phyloP scores from a whole-genome alignment of 2,329 filamentous ascomycete species.

The Botryosphaeria dothidea region DNA sequence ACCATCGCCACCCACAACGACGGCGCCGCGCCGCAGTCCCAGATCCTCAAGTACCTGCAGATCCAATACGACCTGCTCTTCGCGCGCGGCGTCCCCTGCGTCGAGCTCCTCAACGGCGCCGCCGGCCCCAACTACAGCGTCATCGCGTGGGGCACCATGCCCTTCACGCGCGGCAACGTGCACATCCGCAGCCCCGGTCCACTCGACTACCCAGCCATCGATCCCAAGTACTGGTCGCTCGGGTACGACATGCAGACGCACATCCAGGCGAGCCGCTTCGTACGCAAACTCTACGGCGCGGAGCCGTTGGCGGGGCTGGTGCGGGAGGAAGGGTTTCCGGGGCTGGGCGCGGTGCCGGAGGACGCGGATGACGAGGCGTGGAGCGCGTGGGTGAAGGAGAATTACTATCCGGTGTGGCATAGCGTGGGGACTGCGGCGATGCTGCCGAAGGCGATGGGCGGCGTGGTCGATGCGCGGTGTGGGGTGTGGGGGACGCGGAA shows the following conservation, averaged over 20 bases:
- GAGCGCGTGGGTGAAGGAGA: constrained; percentile 23
- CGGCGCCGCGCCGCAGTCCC: background rate
- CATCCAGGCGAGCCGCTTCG: constrained; percentile 30
- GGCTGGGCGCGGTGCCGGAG: constrained; percentile 25
- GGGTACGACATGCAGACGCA: constrained; percentile 45
- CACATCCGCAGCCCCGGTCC: constrained; percentile 42
- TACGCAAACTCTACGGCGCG: constrained; percentile 32
- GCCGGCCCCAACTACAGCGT: background rate
- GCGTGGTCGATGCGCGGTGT: constrained; percentile 27
- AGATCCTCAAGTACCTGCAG: constrained; percentile 26
- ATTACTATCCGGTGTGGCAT: constrained; percentile 32
- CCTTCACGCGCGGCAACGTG: constrained; percentile 35
- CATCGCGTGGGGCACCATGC: background rate
- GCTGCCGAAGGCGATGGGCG: constrained; percentile 33
- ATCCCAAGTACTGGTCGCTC: constrained; percentile 45
- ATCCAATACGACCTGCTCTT: constrained; percentile 42
- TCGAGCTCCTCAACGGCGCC: background rate
- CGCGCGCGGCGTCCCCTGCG: constrained; percentile 38
- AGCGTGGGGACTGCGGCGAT: constrained; percentile 33
- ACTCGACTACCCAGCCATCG: constrained; percentile 40
- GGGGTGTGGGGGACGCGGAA: constrained; percentile 33
- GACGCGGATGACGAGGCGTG: constrained; percentile 21
- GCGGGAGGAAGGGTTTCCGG: constrained; percentile 22
- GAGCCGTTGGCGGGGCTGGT: constrained; percentile 29
- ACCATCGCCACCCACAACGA: constrained; percentile 12